Base-by-base conservation (phyloP, 352 stramenopile species). In the Phytophthora brassicae region DNA sequence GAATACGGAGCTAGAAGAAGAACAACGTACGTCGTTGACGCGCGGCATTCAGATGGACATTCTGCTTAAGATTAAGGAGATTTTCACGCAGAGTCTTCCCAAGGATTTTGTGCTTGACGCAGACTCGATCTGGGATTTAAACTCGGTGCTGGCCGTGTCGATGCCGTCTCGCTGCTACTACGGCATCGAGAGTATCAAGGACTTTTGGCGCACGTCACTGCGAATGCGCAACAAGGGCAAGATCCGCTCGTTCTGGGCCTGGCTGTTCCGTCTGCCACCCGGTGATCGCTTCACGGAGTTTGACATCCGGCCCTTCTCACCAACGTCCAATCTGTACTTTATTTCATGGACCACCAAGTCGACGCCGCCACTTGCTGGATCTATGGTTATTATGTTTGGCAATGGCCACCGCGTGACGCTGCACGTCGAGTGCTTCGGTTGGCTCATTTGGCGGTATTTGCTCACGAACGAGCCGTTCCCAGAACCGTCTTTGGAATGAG, bases 181-280 rank as follows among this genome's bases (percentile, higher is more conserved):
- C 38, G 84, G 84, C 39, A 89, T 93, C 39, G 84, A 93, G 56
- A 91, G 81, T 61, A 93, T 93, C 66, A 93, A 93, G 60, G 84
- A 93, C 39, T 93, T 93, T 52, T 93, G 84, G 84, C 79, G 81
- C 35, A 93, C 84, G 23, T 91, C 81, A 31, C 64, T 93, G 46
- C 80, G 84, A 2, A 93, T 93, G 84, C 81, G 84, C 62, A 93
- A 93, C 70, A 93, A 93, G 66, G 84, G 84, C 67, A 93, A 93
- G 65, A 93, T 93, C 64, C 81, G 84, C 14, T 91, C 81, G 42
- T 93, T 93, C 66, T 93, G 84, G 84, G 84, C 81, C 7, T 93
- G 84, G 84, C 66, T 93, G 3, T 93, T 93, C 56, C 84, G 84
- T 0, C 50, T 93, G 33, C 80, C 80, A 6, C 84, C 84, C 0